A percentile compares a stretch with the other conserved stretches of the same genome.
Evolutionary conservation across 768 basidiomycete genomes (phyloP).

Genomic region (Russula ochroleuca): DNA sequence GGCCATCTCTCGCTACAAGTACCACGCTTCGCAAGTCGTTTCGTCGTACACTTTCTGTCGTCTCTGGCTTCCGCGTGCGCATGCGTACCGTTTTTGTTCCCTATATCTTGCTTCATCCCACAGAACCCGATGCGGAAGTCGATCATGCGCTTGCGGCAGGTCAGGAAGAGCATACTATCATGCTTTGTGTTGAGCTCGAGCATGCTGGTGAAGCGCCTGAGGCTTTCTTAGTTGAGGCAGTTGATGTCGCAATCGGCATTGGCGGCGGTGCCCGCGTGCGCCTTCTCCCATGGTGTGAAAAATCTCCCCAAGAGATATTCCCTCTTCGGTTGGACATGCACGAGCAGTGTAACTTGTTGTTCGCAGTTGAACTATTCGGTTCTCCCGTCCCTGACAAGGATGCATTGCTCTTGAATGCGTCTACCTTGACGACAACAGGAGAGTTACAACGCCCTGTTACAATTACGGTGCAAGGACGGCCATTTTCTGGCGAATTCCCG

Average conservation of each 20-base stretch:
- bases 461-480: conserved; percentile 74
- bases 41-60: conserved; percentile 70
- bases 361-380: conserved; percentile 78
- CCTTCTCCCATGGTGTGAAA: conserved; percentile 49
- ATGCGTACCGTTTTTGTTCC: conserved; percentile 96
- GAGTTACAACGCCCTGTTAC: conserved; percentile 32
- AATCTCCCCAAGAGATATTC: conserved; percentile 45
- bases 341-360: conserved; percentile 86
- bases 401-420: conserved; percentile 31
- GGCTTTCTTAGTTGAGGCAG: conserved; percentile 71
- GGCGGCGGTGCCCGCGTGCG: conserved; percentile 54
- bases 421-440: conserved; percentile 8
- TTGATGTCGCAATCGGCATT: conserved; percentile 64
- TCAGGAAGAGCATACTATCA: conserved; percentile 77
- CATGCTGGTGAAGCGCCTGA: conserved; percentile 64
- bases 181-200: conserved; percentile 89
- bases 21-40: conserved; percentile 83
- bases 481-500: conserved; percentile 38
- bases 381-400: conserved; percentile 53
- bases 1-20: conserved; percentile 35
- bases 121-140: conserved; percentile 35
- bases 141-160: conserved; percentile 54
- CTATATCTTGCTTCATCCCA: conserved; percentile 56
- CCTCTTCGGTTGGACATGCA: conserved; percentile 65
- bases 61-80: conserved; percentile 81